Evolutionary conservation across 164 flowering plant species (phyloP), one percentile per base, ranked within the genome.

Genomic region (Buxus sempervirens): DNA sequence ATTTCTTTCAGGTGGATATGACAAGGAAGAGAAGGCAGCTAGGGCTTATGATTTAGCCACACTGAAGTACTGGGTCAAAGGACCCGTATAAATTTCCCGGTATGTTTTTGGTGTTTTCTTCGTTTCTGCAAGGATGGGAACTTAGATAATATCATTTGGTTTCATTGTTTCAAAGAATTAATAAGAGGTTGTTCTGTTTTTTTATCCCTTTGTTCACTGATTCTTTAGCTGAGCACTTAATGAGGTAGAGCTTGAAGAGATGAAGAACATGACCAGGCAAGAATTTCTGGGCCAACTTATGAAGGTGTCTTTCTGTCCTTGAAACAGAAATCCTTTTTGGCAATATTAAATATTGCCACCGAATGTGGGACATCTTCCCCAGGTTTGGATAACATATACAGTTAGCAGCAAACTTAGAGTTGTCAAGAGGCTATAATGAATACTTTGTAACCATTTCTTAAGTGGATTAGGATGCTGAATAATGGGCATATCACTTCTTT

Each of bases 61-160:
- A n/a, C n/a, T n/a, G n/a, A n/a, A n/a, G n/a, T 90, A 90, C 70
- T 91, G 97, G 97, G 97, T 53, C 83, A 91, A 60, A 80, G 93
- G 0, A 91, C 97, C 57, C 93, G 88, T 63, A 86, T 84, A 13
- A 91, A 91, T 82, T 91, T 88, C 70, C 89, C 95, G 18, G 97
- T 91, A 72, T 73, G 83, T 66, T 57, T 51, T 53, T 45, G 9
- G 57, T 19, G 9, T 65, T 70, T 25, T 13, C 10, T 15, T 51
- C 32, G 12, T 26, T 60, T 9, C 13, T 38, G 61, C 61, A 27
- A 25, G 4, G 27, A 41, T 27, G 49, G 60, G 55, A 32, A 28
- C 8, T 65, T 13, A 26, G 13, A 18, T 7, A 20, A 0, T n/a
- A n/a, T 9, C 4, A 27, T 48, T 32, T 0, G 63, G 36, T 61